Base-by-base conservation (phyloP, 257 asterid genomes). In the Cinchona pubescens region DNA sequence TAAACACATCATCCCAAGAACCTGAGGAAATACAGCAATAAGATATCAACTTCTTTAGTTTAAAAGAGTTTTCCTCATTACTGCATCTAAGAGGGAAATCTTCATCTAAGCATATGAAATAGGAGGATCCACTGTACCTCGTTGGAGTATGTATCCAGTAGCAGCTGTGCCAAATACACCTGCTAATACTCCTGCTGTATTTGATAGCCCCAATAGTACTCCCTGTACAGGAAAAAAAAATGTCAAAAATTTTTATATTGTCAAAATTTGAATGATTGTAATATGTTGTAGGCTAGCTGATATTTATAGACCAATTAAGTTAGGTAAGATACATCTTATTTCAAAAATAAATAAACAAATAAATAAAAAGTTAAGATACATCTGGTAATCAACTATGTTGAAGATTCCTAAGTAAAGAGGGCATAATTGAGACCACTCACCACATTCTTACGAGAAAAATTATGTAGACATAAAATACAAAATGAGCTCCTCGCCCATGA, bases 161-260 rank as follows among this genome's bases (percentile, higher is more conserved):
- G 98, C 95, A 72, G 96, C 97, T 45, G 98, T 94, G 72, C 98
- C 98, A 42, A 94, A 89, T 61, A 94, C 98, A 60, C 98, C 98
- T 73, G 98, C 98, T 69, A 92, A 89, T 64, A 94, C 97, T 75
- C 98, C 97, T n/a, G 97, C 98, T 9, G 98, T 92, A 75, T 92
- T 94, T 21, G 97, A 92, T 19, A 92, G 85, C 68, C 98, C 98
- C 75, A 94, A 73, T 69, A 94, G 78, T 21, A 94, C 97, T 66
- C 98, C 98, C 97, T 94, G 89, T 10, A 8, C 19, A 67, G 71
- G 72, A 37, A 40, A 43, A 73, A 55, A 10, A n/a, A n/a, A 70
- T 12, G 4, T 27, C 29, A 72, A 7, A 53, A 66, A 27, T 51
- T 45, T 25, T 55, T 53, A 21, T 4, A 55, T 71, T 27, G 76